Evolutionary conservation across 2,329 filamentous ascomycete species (phyloP).

Genomic region (Pezicula radicicola): DNA sequence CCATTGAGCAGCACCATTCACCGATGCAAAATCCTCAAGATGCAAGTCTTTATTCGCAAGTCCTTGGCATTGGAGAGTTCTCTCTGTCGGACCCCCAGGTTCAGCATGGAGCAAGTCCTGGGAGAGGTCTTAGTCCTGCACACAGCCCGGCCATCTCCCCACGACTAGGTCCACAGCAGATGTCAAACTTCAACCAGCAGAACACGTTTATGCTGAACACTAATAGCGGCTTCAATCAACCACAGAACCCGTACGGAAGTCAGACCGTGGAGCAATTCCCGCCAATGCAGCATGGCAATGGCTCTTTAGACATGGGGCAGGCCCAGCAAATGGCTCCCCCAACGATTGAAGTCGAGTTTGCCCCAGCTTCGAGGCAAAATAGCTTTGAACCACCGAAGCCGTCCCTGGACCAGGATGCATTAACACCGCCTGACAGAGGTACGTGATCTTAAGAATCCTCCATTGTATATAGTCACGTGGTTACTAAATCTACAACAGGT

Average conservation of each 20-base stretch:
- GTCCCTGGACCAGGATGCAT: constrained; percentile 66
- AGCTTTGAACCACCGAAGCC: constrained; percentile 66
- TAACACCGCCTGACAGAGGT: constrained; percentile 78
- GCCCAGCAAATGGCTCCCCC: constrained; percentile 82
- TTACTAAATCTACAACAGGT: constrained; percentile 21
- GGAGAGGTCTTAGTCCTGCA: constrained; percentile 76
- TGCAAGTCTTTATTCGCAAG: constrained; percentile 69
- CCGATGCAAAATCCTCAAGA: constrained; percentile 77
- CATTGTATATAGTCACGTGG: neutral
- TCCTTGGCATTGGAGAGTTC: constrained; percentile 75
- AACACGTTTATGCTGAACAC: constrained; percentile 41
- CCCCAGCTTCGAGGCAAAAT: constrained; percentile 66
- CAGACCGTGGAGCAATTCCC: constrained; percentile 44
- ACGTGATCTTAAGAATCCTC: constrained; percentile 22
- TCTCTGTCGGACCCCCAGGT: constrained; percentile 68
- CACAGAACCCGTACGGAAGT: constrained; percentile 48
- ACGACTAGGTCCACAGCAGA: constrained; percentile 53
- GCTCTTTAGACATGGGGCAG: constrained; percentile 60
- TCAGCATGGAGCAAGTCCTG: constrained; percentile 54
- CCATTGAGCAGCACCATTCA: constrained; percentile 68
- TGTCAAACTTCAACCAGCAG: constrained; percentile 47
- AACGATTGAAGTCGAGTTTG: constrained; percentile 91
- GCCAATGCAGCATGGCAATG: constrained; percentile 37
- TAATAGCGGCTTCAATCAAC: constrained; percentile 43
- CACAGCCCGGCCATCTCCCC: constrained; percentile 68